Conservation (phyloP, 495 filamentous ascomycete species). For the Daldinia caldariorum region DNA sequence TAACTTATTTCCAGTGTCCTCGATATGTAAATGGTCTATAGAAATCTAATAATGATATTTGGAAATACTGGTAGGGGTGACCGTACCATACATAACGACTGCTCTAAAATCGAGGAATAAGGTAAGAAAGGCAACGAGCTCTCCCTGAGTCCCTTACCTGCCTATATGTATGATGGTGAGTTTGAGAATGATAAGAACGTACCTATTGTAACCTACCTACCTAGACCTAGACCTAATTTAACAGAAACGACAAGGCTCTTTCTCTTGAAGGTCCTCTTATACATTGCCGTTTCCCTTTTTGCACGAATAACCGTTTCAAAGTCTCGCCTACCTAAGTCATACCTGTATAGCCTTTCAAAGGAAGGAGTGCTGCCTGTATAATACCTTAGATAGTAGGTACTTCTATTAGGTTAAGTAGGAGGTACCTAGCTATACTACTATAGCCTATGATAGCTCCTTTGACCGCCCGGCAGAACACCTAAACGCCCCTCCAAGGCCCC, state of each 20-base stretch:
- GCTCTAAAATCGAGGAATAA: background rate
- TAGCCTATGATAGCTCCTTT: slow-evolving; percentile 12
- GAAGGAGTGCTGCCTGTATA: background rate
- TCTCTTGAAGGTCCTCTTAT: background rate
- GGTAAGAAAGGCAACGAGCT: background rate
- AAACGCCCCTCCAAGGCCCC: background rate
- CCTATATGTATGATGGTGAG: background rate
- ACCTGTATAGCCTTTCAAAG: background rate
- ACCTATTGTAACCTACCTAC: no score
- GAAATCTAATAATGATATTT: background rate
- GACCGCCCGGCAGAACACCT: slow-evolving; percentile 29
- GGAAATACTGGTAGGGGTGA: background rate
- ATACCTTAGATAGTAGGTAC: background rate
- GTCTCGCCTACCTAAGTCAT: background rate
- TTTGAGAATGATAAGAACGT: background rate
- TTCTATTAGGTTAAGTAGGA: background rate
- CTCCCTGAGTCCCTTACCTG: no score
- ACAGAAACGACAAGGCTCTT: background rate
- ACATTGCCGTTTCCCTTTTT: background rate
- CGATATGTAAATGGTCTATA: background rate
- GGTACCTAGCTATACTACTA: background rate
- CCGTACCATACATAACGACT: background rate
- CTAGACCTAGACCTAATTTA: no score
- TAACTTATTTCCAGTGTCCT: background rate
- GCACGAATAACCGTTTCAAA: background rate